Conservation (phyloP, 441 rosid species). For the Populus hybrid region DNA sequence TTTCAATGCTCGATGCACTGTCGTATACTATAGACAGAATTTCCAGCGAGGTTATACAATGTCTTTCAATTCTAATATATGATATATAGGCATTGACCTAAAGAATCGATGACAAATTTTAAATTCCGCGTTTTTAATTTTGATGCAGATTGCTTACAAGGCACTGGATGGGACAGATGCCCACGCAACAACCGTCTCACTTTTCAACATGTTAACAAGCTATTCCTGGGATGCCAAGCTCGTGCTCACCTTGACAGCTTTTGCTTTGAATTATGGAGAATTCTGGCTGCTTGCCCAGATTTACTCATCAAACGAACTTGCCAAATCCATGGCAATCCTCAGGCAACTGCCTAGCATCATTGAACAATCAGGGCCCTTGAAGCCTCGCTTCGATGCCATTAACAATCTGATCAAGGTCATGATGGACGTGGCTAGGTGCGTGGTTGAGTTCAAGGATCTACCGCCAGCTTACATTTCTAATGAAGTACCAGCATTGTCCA, state of each 20-base stretch:
- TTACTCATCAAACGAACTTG: slow-evolving; percentile 74
- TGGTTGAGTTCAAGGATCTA: slow-evolving; percentile 60
- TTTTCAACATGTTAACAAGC: slow-evolving; percentile 57
- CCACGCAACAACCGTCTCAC: slow-evolving; percentile 61
- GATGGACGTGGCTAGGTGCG: slow-evolving; percentile 61
- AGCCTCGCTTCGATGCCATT: slow-evolving; percentile 43
- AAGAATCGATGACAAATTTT: too few species aligned
- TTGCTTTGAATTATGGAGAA: slow-evolving; percentile 87
- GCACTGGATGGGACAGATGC: slow-evolving; percentile 55
- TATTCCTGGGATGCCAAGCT: slow-evolving; percentile 90
- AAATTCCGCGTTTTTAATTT: too few species aligned
- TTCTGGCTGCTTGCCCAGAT: slow-evolving; percentile 93
- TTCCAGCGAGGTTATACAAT: slow-evolving; percentile 60
- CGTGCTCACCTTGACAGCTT: slow-evolving; percentile 79
- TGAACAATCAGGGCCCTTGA: slow-evolving; percentile 48
- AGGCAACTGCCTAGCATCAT: slow-evolving; percentile 64
- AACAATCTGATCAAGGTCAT: slow-evolving; percentile 59
- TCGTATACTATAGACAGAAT: slow-evolving; percentile 66
- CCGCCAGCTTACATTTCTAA: slow-evolving; percentile 60
- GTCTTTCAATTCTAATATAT: not conserved
- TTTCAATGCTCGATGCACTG: slow-evolving; percentile 54
- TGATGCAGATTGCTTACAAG: slow-evolving; percentile 59
- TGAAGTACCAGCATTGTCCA: slow-evolving; percentile 33
- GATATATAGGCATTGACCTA: not conserved
- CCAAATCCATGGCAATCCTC: slow-evolving; percentile 82